Base-by-base conservation (phyloP, 1,139 yeast species). In the Debaryomyces subglobosus region DNA sequence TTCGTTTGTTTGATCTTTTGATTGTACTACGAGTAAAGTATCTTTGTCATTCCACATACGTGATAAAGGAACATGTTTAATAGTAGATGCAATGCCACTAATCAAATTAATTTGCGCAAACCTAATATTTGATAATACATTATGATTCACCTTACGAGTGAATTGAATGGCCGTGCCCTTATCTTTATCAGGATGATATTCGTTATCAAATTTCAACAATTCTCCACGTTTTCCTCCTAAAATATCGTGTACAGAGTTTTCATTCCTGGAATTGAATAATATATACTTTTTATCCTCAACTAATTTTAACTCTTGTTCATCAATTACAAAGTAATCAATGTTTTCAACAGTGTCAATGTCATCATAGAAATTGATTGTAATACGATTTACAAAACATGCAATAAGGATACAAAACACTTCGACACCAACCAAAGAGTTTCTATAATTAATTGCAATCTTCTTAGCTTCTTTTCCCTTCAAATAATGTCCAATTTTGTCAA, bases 81-180 rank as follows among this genome's bases (percentile, higher is more conserved):
- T 68, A 41, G 82, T 78, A 0, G 89, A 74, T 0, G 91, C 86
- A 13, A 85, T 68, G 1, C 85, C 73, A 52, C 89, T 81, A 12
- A 85, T 84, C 47, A 87, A 68, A 56, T 83, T 84, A 51, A 80
- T 71, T 52, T 85, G 90, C 15, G 83, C 79, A 60, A 78, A 86
- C 18, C 65, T 71, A 8, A 68, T 63, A 16, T 61, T 57, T 1
- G 69, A 57, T 15, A 60, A 45, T 5, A 67, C 60, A 29, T 59
- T 62, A 15, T 57, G 56, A 15, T 61, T 63, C 13, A 58, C 47
- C 29, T 58, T 57, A 4, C 59, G 53, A 9, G 64, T 58, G 9
- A 68, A 47, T 37, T 61, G 62, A 16, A 76, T 45, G 1, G 78
- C 71, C 3, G 69, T 65, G 0, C 81, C 81, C 45, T 64, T 67